These are phyloP conservation scores for Didymella glomerata DNA, from an alignment of 2,329 filamentous ascomycete genomes.

Conservation along the genomic window DNA sequence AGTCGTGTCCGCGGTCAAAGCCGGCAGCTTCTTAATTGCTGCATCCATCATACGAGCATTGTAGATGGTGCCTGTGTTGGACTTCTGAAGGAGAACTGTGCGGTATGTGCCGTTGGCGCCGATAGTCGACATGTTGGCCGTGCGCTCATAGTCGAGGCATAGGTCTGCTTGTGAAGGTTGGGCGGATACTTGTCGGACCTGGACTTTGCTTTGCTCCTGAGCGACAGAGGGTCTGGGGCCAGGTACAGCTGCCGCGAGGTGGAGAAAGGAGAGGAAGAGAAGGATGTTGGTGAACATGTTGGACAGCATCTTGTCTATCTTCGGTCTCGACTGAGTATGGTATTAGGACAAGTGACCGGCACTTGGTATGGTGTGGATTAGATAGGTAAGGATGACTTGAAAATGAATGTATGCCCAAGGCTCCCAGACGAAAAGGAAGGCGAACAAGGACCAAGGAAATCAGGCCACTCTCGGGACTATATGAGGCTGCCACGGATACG, in stretches of 20 bases:
- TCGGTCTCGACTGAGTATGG: background rate
- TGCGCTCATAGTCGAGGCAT: conserved; percentile 56
- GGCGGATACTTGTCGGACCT: conserved; percentile 39
- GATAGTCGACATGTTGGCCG: conserved; percentile 60
- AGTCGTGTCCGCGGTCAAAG: conserved; percentile 51
- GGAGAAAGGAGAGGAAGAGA: conserved; percentile 39
- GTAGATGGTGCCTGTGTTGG: conserved; percentile 53
- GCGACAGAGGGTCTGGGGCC: conserved; percentile 26
- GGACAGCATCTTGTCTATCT: conserved; percentile 35
- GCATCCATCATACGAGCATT: conserved; percentile 54
- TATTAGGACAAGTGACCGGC: conserved; percentile 42
- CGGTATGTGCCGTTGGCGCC: conserved; percentile 58
- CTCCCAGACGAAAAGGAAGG: conserved; percentile 29
- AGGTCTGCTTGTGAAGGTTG: conserved; percentile 36
- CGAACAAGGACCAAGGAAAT: conserved; percentile 34
- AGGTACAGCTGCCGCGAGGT: conserved; percentile 27
- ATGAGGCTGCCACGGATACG: conserved; percentile 34
- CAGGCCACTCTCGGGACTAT: conserved; percentile 45
- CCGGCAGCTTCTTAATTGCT: conserved; percentile 50
- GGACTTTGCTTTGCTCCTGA: conserved; percentile 23
- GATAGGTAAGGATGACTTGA: conserved; percentile 6
- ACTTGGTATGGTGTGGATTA: conserved; percentile 26
- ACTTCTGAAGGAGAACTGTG: conserved; percentile 56
- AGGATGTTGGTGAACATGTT: conserved; percentile 38
- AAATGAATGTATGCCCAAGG: conserved; percentile 33